A percentile compares a stretch with the other conserved stretches of the same genome.
These are phyloP conservation scores for Bryoglossum gracile DNA, from an alignment of 495 filamentous ascomycete species.

Conservation along the genomic window DNA sequence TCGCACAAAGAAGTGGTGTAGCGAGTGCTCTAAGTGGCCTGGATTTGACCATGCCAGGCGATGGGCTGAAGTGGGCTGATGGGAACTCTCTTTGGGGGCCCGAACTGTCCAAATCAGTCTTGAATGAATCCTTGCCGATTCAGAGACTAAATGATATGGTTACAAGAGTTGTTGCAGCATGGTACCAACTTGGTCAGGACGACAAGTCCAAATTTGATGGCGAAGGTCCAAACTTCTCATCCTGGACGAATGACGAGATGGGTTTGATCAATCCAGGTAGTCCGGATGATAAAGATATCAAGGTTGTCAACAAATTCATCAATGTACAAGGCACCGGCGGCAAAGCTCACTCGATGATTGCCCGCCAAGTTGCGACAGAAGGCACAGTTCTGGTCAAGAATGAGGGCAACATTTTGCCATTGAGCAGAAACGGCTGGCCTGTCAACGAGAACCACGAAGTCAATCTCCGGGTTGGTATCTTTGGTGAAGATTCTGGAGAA, in stretches of 20 bases:
- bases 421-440: conserved; percentile 46
- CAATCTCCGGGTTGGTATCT: conserved; percentile 53
- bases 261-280: conserved; percentile 62
- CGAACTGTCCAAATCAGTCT: conserved; percentile 64
- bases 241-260: conserved; percentile 68
- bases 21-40: conserved; percentile 73
- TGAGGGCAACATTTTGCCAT: conserved; percentile 51
- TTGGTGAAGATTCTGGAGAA: conserved; percentile 78
- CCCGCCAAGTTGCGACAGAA: conserved; percentile 69
- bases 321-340: conserved; percentile 47
- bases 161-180: conserved; percentile 80
- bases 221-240: conserved; percentile 82
- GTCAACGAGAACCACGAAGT: conserved; percentile 29
- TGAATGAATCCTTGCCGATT: conserved; percentile 80
- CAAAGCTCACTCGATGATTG: conserved; percentile 60
- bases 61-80: conserved; percentile 69
- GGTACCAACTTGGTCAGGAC: conserved; percentile 88
- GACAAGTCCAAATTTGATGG: conserved; percentile 55
- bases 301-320: conserved; percentile 70
- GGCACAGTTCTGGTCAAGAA: conserved; percentile 87
- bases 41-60: conserved; percentile 95
- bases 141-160: conserved; percentile 90
- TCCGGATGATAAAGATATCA: conserved; percentile 38
- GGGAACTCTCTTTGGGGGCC: conserved; percentile 76
- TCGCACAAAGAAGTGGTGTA: conserved; percentile 79